These are phyloP conservation scores for Peronospora tabacina DNA, from an alignment of 352 stramenopile species.

Conservation along the genomic window DNA sequence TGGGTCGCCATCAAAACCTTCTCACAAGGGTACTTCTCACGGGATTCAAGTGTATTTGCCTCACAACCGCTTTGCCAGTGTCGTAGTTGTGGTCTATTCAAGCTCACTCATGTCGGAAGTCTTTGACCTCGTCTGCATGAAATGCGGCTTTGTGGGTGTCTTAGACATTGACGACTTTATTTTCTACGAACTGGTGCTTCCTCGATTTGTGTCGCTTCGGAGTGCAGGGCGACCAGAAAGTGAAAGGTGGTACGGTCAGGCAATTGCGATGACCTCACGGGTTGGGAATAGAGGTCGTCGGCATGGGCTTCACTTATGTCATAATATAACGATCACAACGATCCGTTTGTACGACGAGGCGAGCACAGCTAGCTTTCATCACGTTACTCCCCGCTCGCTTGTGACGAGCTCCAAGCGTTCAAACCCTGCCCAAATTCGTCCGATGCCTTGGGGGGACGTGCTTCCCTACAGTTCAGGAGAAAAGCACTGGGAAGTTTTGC, in stretches of 20 bases:
- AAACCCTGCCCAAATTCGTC: slow-evolving; percentile 71
- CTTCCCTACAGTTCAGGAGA: slow-evolving; percentile 64
- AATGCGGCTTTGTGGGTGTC: slow-evolving; percentile 66
- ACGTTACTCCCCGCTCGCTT: slow-evolving; percentile 69
- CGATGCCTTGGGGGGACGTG: slow-evolving; percentile 73
- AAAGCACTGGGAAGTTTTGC: slow-evolving; percentile 79
- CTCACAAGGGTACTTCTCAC: slow-evolving; percentile 30
- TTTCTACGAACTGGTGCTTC: slow-evolving; percentile 76
- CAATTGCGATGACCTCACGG: slow-evolving; percentile 52
- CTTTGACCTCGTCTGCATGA: slow-evolving; percentile 69
- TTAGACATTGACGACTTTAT: slow-evolving; percentile 74
- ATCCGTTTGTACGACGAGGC: slow-evolving; percentile 84
- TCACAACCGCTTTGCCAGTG: slow-evolving; percentile 78
- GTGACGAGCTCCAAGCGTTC: slow-evolving; percentile 63
- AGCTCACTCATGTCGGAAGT: slow-evolving; percentile 56
- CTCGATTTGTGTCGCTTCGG: slow-evolving; percentile 78
- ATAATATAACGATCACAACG: slow-evolving; percentile 82
- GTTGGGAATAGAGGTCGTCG: slow-evolving; percentile 55
- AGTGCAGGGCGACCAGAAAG: slow-evolving; percentile 77
- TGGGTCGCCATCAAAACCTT: slow-evolving; percentile 39
- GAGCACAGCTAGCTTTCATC: slow-evolving; percentile 78
- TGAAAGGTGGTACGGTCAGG: slow-evolving; percentile 74
- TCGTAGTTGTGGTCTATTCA: slow-evolving; percentile 58
- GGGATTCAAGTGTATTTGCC: slow-evolving; percentile 76
- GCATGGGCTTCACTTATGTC: slow-evolving; percentile 75